Base-by-base conservation (phyloP, 2,329 filamentous ascomycete genomes). In the Hymenoscyphus albidus region DNA sequence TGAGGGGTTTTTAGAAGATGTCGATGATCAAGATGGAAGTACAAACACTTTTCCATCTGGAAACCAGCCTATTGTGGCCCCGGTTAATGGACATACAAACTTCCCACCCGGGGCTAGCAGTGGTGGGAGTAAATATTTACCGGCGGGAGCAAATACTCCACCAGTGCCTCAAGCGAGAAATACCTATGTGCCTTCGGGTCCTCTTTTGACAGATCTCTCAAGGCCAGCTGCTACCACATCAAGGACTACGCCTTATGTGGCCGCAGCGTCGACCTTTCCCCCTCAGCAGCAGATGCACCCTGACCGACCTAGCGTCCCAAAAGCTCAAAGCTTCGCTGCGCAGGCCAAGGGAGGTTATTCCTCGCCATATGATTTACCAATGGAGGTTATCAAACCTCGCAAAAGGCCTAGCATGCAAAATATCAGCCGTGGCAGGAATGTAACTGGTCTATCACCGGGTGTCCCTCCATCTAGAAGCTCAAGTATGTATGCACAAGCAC, bases 301-400 rank as follows among this genome's bases (percentile, higher is more conserved):
- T 7, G 58, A 65, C 59, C 61, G 70, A 55, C 81, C 81, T n/a
- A 79, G 83, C 67, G 71, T 83, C 71, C 77, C 77, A 38, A 87
- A 87, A 77, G 82, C 86, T 0, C 87, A 96, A 75, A 98, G 94
- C 77, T 99, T 97, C 77, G 92, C 85, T 5, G 90, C 94, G 76
- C 96, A 96, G 76, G 81, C 92, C 2, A 98, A 96, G 77, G 91
- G 91, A 63, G 93, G 94, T 7, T 99, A 99, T 75, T 85, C 89
- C 59, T 98, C 94, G 22, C 95, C 95, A 0, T 99, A 97, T 72
- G 96, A 99, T 78, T 82, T 99, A 22, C 95, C 95, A 3, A 91
- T 95, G 78, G 94, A 97, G 62, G 84, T 99, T 38, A 85, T 90
- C 35, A 90, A 89, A 70, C 87, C 82, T 32, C 89, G 72, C 82